Evolutionary conservation across 1,284 basidiomycete genomes (phyloP).

Genomic region (Serendipita sp.): DNA sequence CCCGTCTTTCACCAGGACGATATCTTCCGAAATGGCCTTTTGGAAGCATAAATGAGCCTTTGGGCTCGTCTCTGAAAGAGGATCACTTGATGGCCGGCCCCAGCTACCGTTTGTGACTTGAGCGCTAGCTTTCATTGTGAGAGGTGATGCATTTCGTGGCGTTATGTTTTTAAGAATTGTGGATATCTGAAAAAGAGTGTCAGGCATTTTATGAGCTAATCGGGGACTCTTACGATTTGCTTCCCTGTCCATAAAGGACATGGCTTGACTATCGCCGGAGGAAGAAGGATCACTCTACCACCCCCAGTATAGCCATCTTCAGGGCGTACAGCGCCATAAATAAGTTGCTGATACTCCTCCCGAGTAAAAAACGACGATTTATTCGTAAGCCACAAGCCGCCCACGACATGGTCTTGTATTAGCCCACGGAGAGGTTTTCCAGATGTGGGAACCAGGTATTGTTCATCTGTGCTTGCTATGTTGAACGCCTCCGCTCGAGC

Average conservation of each 20-base stretch:
- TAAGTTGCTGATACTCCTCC: conserved; percentile 91
- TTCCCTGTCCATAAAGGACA: conserved; percentile 93
- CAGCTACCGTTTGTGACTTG: conserved; percentile 79
- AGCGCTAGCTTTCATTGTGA: conserved; percentile 78
- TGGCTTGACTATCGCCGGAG: conserved; percentile 89
- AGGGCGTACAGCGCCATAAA: conserved; percentile 88
- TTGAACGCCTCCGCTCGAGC: conserved; percentile 88
- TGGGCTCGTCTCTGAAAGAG: background rate
- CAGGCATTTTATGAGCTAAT: conserved; percentile 4
- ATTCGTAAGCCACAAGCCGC: conserved; percentile 98
- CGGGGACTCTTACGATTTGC: conserved; percentile 60
- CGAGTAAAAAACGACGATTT: conserved; percentile 91
- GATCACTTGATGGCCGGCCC: conserved; percentile 31
- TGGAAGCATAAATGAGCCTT: conserved; percentile 25
- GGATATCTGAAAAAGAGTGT: conserved; percentile 51
- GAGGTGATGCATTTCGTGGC: conserved; percentile 63
- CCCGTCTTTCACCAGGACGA: conserved; percentile 84
- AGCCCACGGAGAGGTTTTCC: conserved; percentile 95
- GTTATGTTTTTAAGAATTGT: conserved; percentile 88
- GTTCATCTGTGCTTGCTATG: conserved; percentile 97
- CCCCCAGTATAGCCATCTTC: conserved; percentile 63
- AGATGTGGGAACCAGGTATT: conserved; percentile 96
- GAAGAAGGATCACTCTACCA: conserved; percentile 66
- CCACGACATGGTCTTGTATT: conserved; percentile 98
- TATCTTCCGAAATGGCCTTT: conserved; percentile 60